phyloP scores from a whole-genome alignment of 2,329 filamentous ascomycete species.

The Ophiognomonia clavigignenti-juglandacearum region DNA sequence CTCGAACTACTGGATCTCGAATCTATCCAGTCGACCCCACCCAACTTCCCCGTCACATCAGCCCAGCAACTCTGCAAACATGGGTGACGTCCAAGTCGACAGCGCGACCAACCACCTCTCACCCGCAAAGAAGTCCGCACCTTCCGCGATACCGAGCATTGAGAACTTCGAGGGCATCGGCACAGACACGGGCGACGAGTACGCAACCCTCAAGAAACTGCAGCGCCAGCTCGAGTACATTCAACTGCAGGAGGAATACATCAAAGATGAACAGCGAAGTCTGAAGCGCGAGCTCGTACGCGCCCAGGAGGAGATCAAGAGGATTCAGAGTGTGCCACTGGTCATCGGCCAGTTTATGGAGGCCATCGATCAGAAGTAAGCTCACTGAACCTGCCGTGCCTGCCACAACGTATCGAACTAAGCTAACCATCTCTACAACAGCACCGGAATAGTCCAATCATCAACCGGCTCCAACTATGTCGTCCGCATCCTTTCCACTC shows the following conservation, averaged over 20 bases:
- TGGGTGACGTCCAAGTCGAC: slow-evolving; percentile 87
- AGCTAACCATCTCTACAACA: slow-evolving; percentile 31
- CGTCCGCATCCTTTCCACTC: slow-evolving; percentile 94
- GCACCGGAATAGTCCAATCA: slow-evolving; percentile 96
- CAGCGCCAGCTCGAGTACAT: slow-evolving; percentile 98
- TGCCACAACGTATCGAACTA: background rate
- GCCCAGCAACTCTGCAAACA: slow-evolving; percentile 35
- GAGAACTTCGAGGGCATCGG: slow-evolving; percentile 82
- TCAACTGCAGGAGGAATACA: slow-evolving; percentile 98
- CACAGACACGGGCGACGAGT: slow-evolving; percentile 83
- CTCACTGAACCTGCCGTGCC: slow-evolving; percentile 15
- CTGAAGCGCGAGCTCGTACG: slow-evolving; percentile 95
- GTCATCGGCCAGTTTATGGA: slow-evolving; percentile 99
- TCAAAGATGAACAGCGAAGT: slow-evolving; percentile 99
- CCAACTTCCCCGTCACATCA: background rate
- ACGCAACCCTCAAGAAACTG: slow-evolving; percentile 91
- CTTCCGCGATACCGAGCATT: slow-evolving; percentile 80
- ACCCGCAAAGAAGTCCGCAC: slow-evolving; percentile 75
- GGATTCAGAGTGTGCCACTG: slow-evolving; percentile 95
- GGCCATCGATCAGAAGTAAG: slow-evolving; percentile 97
- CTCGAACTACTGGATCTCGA: background rate
- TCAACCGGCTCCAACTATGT: slow-evolving; percentile 99
- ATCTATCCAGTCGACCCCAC: background rate
- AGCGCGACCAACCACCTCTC: slow-evolving; percentile 68
- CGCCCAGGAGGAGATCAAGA: slow-evolving; percentile 98